Percentiles rank a stretch among this genome's conserved stretches.
These are phyloP conservation scores for Vigna reflexopilosa DNA, from an alignment of 306 rosid genomes.

Conservation along the genomic window DNA sequence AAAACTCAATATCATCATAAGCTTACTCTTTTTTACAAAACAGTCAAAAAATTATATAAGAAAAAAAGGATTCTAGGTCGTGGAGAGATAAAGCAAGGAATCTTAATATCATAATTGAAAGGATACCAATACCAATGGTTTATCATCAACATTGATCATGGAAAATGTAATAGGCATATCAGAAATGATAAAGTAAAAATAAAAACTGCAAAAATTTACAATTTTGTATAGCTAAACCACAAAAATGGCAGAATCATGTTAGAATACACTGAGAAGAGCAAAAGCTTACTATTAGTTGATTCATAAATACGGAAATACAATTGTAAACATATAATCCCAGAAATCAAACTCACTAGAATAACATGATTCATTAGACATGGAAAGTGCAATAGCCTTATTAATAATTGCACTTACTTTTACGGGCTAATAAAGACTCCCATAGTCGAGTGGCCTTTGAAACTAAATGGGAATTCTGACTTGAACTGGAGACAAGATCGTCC, in stretches of 20 bases:
- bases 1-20: constrained; percentile 33
- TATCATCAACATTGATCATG: constrained; percentile 12
- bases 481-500: constrained; percentile 98
- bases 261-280: constrained; percentile 1
- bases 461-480: constrained; percentile 98
- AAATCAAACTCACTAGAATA: constrained; percentile 24
- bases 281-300: not conserved
- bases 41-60: not conserved
- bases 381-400: constrained; percentile 3
- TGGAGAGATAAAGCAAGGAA: constrained; percentile 2
- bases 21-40: not conserved
- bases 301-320: constrained; percentile 16
- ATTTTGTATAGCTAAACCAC: not conserved
- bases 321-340: not conserved
- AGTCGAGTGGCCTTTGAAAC: constrained; percentile 96
- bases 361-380: constrained; percentile 25
- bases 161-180: constrained; percentile 6
- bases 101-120: constrained; percentile 22
- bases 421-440: constrained; percentile 98
- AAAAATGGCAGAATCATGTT: constrained; percentile 5
- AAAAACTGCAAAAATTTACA: not conserved
- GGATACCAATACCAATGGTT: constrained; percentile 2
- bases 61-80: not conserved
- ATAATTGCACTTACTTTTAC: constrained; percentile 76
- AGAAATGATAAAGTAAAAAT: constrained; percentile 1